Evolutionary conservation across 2,329 filamentous ascomycete genomes (phyloP).

Genomic region (Beauveria asiatica): DNA sequence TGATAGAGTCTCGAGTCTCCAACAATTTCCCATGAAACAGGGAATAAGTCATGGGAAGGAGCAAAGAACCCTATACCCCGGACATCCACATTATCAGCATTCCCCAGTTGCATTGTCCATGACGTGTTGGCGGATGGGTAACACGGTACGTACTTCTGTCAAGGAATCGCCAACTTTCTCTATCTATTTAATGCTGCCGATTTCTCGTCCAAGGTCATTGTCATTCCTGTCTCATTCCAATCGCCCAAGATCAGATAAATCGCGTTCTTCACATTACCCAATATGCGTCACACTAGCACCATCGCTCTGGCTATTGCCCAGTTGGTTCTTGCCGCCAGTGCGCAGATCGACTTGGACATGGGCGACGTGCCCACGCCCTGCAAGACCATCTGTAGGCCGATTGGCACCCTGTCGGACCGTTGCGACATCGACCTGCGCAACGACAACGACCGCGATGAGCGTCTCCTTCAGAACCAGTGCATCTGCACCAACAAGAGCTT

Average conservation of each 20-base stretch:
- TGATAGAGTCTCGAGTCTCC: not conserved
- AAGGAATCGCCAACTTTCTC: not conserved
- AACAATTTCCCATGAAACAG: not conserved
- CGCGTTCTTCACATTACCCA: not conserved
- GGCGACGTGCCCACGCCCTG: slow-evolving; percentile 27
- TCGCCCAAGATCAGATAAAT: not conserved
- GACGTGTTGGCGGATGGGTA: not conserved
- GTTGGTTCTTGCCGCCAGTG: slow-evolving; percentile 10
- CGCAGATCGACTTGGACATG: slow-evolving; percentile 25
- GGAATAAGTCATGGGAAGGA: not conserved
- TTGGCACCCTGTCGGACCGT: slow-evolving; percentile 25
- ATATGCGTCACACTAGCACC: not conserved
- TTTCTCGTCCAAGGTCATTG: not conserved
- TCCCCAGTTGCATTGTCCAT: not conserved
- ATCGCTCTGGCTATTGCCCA: not conserved
- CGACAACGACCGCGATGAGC: slow-evolving; percentile 25
- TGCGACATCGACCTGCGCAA: slow-evolving; percentile 27
- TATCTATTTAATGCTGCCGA: not conserved
- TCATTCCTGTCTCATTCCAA: not conserved
- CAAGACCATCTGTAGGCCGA: slow-evolving; percentile 27
- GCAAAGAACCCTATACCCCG: not conserved
- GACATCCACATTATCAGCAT: not conserved
- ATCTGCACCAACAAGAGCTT: slow-evolving; percentile 34
- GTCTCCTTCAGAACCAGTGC: slow-evolving; percentile 30
- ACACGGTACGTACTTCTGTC: not conserved